Evolutionary conservation across 257 asterid genomes (phyloP).

Genomic region (Nicotiana noctiflora): DNA sequence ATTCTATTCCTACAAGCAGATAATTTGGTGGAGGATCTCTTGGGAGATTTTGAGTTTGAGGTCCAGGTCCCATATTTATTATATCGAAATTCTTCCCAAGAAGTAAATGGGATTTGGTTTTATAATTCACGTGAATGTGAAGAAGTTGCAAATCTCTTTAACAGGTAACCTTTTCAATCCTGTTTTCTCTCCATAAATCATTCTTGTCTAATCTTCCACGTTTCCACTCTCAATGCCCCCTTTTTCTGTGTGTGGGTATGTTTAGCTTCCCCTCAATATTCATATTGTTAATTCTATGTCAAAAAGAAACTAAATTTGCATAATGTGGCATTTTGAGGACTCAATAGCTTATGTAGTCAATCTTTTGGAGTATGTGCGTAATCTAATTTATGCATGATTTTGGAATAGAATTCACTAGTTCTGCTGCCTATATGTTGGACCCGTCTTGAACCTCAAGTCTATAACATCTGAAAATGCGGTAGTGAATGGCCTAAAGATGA

Average conservation of each 20-base stretch:
- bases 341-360: neutral
- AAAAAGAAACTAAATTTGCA: neutral
- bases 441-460: neutral
- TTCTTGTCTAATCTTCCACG: neutral
- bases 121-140: slow-evolving; percentile 73
- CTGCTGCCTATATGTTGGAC: neutral
- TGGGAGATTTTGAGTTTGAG: slow-evolving; percentile 79
- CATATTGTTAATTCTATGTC: too few relatives aligned
- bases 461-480: neutral
- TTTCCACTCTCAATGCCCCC: neutral
- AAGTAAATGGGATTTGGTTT: slow-evolving; percentile 96
- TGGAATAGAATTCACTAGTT: neutral
- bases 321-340: neutral
- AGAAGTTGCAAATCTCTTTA: slow-evolving; percentile 73
- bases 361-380: neutral
- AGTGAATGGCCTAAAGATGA: neutral
- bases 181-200: neutral
- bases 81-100: slow-evolving; percentile 72
- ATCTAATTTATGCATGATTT: neutral
- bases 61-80: slow-evolving; percentile 77
- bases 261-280: neutral
- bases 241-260: neutral
- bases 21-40: slow-evolving; percentile 81
- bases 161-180: slow-evolving; percentile 41
- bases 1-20: slow-evolving; percentile 43